Percentiles rank a stretch among this genome's conserved stretches.
These are phyloP conservation scores for Macrocybe sp. DNA, from an alignment of 1,284 basidiomycete species.

Conservation along the genomic window DNA sequence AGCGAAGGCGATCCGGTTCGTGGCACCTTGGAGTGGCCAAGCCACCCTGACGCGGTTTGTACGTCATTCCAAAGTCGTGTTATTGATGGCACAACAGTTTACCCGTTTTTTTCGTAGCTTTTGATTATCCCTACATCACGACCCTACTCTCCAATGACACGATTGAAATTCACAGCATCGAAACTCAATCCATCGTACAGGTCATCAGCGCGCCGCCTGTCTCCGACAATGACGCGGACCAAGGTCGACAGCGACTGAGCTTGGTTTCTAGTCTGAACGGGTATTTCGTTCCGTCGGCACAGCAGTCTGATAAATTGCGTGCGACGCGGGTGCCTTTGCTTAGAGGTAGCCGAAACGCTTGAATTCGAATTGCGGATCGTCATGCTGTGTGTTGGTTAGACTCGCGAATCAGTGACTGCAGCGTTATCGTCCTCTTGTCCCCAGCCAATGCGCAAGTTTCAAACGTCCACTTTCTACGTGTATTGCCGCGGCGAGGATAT, in stretches of 20 bases:
- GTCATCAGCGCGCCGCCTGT: slow-evolving; percentile 50
- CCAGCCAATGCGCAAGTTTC: too few species aligned
- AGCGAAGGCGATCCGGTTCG: slow-evolving; percentile 83
- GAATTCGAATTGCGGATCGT: too few species aligned
- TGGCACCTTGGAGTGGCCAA: slow-evolving; percentile 82
- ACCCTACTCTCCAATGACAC: slow-evolving; percentile 75
- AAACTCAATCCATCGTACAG: slow-evolving; percentile 73
- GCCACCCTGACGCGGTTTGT: slow-evolving; percentile 77
- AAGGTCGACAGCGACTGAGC: slow-evolving; percentile 23
- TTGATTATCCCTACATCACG: slow-evolving; percentile 79
- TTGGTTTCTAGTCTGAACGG: slow-evolving; percentile 46
- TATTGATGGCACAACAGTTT: background rate
- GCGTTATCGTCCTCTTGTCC: too few species aligned
- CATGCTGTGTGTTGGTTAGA: too few species aligned
- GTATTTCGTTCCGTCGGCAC: slow-evolving; percentile 58
- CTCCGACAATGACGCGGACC: slow-evolving; percentile 16
- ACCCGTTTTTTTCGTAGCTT: slow-evolving; percentile 39
- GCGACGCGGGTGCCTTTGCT: slow-evolving; percentile 32
- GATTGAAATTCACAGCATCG: slow-evolving; percentile 77
- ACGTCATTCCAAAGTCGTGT: too few species aligned
- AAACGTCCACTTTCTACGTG: too few species aligned
- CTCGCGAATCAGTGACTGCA: too few species aligned
- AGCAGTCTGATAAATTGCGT: slow-evolving; percentile 53
- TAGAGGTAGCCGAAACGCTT: slow-evolving; percentile 6
- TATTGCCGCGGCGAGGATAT: too few species aligned